phyloP scores from a whole-genome alignment of 179 eudicot species.

The Silene noctiflora region DNA sequence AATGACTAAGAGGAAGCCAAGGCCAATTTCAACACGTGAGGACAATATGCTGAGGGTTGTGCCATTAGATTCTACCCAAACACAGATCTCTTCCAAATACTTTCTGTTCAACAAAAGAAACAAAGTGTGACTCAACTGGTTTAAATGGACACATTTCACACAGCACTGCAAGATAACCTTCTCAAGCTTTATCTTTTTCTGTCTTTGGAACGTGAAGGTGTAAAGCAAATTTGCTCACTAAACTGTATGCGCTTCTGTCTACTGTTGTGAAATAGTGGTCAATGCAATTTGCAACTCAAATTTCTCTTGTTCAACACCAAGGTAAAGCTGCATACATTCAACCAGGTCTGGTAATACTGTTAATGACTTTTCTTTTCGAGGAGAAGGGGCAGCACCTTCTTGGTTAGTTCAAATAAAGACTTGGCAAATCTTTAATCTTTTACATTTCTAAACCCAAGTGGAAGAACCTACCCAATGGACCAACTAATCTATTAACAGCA shows the following conservation, averaged over 20 bases:
- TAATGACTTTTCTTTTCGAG: neutral
- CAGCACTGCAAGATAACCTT: neutral
- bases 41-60: constrained; percentile 89
- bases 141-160: neutral
- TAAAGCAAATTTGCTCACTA: neutral
- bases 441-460: neutral
- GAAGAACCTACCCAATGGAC: neutral
- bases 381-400: neutral
- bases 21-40: constrained; percentile 91
- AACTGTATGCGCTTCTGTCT: neutral
- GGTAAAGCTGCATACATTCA: neutral
- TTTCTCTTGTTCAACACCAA: neutral
- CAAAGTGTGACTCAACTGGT: neutral
- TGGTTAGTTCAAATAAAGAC: neutral
- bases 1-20: constrained; percentile 79
- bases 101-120: constrained; percentile 54
- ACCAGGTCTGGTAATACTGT: neutral
- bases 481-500: neutral
- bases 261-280: neutral
- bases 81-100: constrained; percentile 86
- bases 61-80: constrained; percentile 92
- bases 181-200: neutral
- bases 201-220: neutral
- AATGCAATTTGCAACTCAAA: neutral
- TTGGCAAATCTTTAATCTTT: neutral